Evolutionary conservation across 2,329 filamentous ascomycete species (phyloP), one percentile per base, ranked within the genome.

Genomic region (Malbranchea cinnamomea): DNA sequence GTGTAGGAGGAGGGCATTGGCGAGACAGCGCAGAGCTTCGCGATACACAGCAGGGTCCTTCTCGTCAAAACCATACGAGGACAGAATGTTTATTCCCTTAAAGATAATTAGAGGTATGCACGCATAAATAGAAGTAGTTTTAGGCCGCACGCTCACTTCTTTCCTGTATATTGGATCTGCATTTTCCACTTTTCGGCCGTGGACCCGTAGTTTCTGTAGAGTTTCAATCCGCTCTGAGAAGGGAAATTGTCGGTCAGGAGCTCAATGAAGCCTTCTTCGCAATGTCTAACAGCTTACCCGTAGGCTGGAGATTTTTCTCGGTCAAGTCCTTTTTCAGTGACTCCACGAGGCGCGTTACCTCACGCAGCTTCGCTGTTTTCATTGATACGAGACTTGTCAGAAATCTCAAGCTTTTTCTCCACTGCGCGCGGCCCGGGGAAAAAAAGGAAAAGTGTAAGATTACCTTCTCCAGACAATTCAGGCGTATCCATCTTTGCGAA

Each of bases 81-180:
- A 65, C 24, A 95, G 62, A 26, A 72, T 78, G 35, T 68, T 62
- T 28, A 94, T 77, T 9, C 82, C 82, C 79, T 92, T 37, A 8
- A 14, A 9, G 6, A 5, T 14, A 14, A 30, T 36, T 20, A 39
- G 23, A 10, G 29, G 5, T 7, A 32, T 2, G 12, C 2, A 8
- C n/a, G n/a, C n/a, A n/a, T n/a, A n/a, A n/a, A n/a, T n/a, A n/a
- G n/a, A n/a, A n/a, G n/a, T n/a, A n/a, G n/a, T n/a, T n/a, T n/a
- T n/a, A n/a, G n/a, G n/a, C n/a, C n/a, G n/a, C n/a, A n/a, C n/a
- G n/a, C 62, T 40, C 63, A 79, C 83, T 54, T 77, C 62, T 52
- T 71, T 68, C n/a, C 78, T 78, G 54, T 89, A 94, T 34, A 95
- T 87, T 1, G 82, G 78, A 34, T 78, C 78, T 16, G 84, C 74